Evolutionary conservation across 2,329 filamentous ascomycete genomes (phyloP).

Genomic region (Aspergillus amoenus): DNA sequence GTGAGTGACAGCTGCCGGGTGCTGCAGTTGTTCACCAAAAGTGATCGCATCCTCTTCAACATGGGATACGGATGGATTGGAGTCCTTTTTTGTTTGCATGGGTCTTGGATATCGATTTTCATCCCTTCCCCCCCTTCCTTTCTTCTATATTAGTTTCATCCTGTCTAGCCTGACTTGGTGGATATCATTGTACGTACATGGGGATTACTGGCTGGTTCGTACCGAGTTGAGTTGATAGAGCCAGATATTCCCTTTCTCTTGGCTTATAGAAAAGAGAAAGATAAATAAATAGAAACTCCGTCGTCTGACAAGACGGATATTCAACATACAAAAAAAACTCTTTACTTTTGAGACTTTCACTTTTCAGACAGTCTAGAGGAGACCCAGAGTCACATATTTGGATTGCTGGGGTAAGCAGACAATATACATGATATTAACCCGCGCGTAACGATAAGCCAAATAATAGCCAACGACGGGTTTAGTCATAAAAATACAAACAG

Average conservation of each 20-base stretch:
- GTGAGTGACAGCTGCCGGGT: neutral
- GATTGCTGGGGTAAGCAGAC: neutral
- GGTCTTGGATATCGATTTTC: conserved; percentile 10
- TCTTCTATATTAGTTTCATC: neutral
- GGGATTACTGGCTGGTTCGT: neutral
- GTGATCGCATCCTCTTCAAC: conserved; percentile 27
- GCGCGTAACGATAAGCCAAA: neutral
- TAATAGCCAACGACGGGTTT: neutral
- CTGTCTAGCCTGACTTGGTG: neutral
- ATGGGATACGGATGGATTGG: conserved; percentile 22
- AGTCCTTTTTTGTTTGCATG: conserved; percentile 16
- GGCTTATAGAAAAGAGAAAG: neutral
- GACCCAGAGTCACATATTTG: neutral
- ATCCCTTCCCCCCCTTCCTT: neutral
- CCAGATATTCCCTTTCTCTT: neutral
- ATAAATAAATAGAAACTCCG: neutral
- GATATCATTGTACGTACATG: neutral
- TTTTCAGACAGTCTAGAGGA: neutral
- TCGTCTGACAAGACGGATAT: neutral
- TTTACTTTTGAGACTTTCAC: neutral
- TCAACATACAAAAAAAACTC: neutral
- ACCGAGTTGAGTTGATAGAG: neutral
- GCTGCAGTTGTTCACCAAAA: conserved; percentile 11
- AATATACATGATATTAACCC: conserved; percentile 4
- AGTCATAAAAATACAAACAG: conserved; percentile 7